Conservation (phyloP, 768 basidiomycete genomes). For the Mycena crocata region DNA sequence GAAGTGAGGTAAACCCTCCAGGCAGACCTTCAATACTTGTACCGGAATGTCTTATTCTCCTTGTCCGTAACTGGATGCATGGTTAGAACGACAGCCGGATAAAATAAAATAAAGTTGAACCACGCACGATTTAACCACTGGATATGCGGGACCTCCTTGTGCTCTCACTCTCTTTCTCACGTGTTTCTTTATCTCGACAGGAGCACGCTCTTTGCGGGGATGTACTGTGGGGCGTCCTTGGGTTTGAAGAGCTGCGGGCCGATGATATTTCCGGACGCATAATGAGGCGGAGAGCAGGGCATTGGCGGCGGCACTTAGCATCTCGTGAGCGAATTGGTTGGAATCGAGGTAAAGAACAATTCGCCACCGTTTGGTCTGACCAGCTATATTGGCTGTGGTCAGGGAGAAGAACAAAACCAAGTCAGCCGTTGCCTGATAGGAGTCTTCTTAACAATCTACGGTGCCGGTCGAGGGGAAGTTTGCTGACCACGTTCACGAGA, state of each 20-base stretch:
- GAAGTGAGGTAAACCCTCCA: no score
- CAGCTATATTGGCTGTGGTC: constrained; percentile 20
- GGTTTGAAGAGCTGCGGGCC: constrained; percentile 25
- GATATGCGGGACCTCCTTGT: no score
- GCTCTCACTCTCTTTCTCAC: no score
- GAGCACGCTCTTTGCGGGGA: constrained; percentile 17
- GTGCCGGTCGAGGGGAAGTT: background rate
- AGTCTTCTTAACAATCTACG: no score
- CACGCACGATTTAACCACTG: constrained; percentile 1
- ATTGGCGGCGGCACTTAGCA: constrained; percentile 4
- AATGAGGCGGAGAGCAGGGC: constrained; percentile 21
- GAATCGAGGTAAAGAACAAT: no score
- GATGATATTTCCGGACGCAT: constrained; percentile 22
- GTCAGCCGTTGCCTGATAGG: no score
- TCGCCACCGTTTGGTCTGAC: constrained; percentile 28
- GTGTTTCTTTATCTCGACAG: no score
- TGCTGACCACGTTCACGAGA: constrained; percentile 16
- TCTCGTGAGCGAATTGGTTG: no score
- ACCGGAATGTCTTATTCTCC: constrained; percentile 1
- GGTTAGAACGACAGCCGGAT: no score
- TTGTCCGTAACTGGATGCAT: constrained; percentile 14
- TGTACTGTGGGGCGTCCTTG: constrained; percentile 19
- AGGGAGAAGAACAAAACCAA: constrained; percentile 8
- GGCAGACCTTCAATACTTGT: no score
- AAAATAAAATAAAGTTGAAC: no score